Base-by-base conservation (phyloP, 2,329 filamentous ascomycete genomes). In the Fusarium fujikuroi region DNA sequence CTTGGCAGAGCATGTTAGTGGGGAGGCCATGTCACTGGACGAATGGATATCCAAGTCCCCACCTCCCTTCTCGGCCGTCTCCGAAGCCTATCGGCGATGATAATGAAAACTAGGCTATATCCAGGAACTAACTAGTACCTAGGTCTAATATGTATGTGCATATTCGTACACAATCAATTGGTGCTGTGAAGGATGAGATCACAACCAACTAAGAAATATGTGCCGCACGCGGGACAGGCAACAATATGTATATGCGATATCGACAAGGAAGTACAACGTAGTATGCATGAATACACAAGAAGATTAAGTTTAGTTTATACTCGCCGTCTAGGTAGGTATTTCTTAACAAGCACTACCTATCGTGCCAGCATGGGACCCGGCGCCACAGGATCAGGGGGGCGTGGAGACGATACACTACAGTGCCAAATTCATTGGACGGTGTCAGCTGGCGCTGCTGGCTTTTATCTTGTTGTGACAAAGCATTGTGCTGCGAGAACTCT, bases 1-100 rank as follows among this genome's bases (percentile, higher is more conserved):
- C 70, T 73, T 73, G 70, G 70, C 70, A 56, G 46, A 62, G 46
- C 50, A 60, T 30, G 47, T 57, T 49, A 66, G n/a, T 61, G 46
- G 40, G 32, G 32, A 28, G 56, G 36, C 34, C 50, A 50, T 67
- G 56, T 42, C 63, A 68, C 54, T 67, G 50, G 50, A 60, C 39
- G 37, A 54, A 66, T 43, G 40, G 40, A 58, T 42, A 65, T 50
- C 39, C 56, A n/a, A 39, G 44, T 54, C 52, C 37, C 61, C 52
- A 58, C 50, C 44, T 49, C 52, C 50, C 64, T 49, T 47, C 25
- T 60, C 69, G 70, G 70, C 50, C 47, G 56, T 37, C 69, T 56
- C 70, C 70, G 70, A 73, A 61, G 44, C 50, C 28, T 53, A 69
- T 64, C 44, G 50, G 64, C 52, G 42, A 54, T 63, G 46, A 39